Conservation (phyloP, 306 rosid species). For the Styphnolobium japonicum region DNA sequence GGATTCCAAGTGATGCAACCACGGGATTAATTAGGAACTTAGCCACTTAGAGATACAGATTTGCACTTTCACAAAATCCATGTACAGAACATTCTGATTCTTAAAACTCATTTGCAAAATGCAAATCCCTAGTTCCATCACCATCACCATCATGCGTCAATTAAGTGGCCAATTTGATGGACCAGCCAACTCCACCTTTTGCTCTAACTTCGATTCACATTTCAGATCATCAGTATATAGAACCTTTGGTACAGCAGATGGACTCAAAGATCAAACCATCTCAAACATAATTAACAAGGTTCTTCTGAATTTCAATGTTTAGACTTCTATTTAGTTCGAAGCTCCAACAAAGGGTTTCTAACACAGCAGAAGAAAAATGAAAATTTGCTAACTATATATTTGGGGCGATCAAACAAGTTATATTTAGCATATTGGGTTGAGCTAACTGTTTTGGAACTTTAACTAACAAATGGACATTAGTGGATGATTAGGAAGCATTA, state of each 20-base stretch:
- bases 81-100: constrained; percentile 25
- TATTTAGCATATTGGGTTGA: neutral
- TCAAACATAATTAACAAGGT: neutral
- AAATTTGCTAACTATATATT: neutral
- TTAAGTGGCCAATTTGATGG: constrained; percentile 6
- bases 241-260: neutral
- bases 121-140: neutral
- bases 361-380: neutral
- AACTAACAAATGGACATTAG: constrained; percentile 21
- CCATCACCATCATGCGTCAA: neutral
- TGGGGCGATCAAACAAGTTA: neutral
- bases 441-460: constrained; percentile 15
- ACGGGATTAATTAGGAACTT: neutral
- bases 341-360: neutral
- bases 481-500: constrained; percentile 36
- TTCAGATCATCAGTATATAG: neutral
- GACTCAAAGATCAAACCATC: neutral
- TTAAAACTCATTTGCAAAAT: neutral
- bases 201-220: neutral
- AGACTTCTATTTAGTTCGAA: neutral
- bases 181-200: neutral
- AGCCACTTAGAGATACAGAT: constrained; percentile 12
- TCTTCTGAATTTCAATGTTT: neutral
- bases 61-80: constrained; percentile 18
- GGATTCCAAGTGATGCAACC: constrained; percentile 26